phyloP scores from a whole-genome alignment of 2,329 filamentous ascomycete species.

The Scopulariopsis brevicaulis region DNA sequence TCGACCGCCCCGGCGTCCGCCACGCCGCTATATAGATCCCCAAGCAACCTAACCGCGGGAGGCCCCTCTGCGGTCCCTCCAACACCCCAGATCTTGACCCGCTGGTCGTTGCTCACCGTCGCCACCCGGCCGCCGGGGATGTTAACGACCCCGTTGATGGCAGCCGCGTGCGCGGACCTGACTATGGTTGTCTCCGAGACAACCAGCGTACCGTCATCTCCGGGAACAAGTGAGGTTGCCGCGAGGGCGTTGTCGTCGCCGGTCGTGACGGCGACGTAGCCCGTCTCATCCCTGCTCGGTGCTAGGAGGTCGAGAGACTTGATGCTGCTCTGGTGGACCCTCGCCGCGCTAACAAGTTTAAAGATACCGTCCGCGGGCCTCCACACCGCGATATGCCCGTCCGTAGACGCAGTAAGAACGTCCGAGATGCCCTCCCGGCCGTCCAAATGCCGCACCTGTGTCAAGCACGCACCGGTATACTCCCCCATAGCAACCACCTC shows the following conservation, averaged over 20 bases:
- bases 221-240: constrained; percentile 24
- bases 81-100: constrained; percentile 39
- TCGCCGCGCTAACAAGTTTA: constrained; percentile 19
- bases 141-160: constrained; percentile 43
- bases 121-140: constrained; percentile 1
- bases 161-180: constrained; percentile 56
- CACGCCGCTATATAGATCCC: constrained; percentile 44
- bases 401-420: constrained; percentile 64
- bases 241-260: constrained; percentile 82
- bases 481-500: constrained; percentile 36
- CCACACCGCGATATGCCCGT: constrained; percentile 64
- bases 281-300: constrained; percentile 59
- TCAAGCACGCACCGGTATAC: constrained; percentile 68
- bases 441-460: constrained; percentile 42
- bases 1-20: constrained; percentile 46
- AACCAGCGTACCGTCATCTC: neutral
- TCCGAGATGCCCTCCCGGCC: constrained; percentile 8
- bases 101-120: constrained; percentile 44
- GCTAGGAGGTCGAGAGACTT: constrained; percentile 47
- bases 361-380: constrained; percentile 11
- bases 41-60: constrained; percentile 24
- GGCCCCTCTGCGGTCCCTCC: constrained; percentile 7
- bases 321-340: constrained; percentile 71
- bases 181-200: constrained; percentile 18
- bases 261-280: constrained; percentile 58